Conservation (phyloP, 2,329 filamentous ascomycete species). For the Albophoma yamanashiensis region DNA sequence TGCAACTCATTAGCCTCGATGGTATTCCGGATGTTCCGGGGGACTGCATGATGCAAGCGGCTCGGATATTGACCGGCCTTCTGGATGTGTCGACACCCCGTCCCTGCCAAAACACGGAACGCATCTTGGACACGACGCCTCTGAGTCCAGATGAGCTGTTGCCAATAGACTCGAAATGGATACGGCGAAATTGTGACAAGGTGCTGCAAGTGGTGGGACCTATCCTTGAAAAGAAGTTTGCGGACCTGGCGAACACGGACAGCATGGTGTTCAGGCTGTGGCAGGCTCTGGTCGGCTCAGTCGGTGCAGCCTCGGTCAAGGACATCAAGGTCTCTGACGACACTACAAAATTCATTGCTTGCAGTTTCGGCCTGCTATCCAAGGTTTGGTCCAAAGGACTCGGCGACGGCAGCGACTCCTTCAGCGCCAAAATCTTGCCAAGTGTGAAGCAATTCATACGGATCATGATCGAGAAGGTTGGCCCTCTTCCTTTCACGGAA, state of each 20-base stretch:
- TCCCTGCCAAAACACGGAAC: slow-evolving; percentile 63
- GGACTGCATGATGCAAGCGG: slow-evolving; percentile 47
- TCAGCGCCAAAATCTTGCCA: slow-evolving; percentile 40
- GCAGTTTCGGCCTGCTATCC: slow-evolving; percentile 57
- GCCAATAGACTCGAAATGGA: slow-evolving; percentile 75
- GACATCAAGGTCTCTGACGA: slow-evolving; percentile 85
- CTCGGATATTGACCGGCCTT: slow-evolving; percentile 60
- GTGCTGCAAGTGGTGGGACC: slow-evolving; percentile 54
- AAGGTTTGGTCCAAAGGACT: slow-evolving; percentile 47
- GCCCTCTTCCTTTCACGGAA: slow-evolving; percentile 52
- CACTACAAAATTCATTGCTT: slow-evolving; percentile 67
- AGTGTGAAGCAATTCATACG: slow-evolving; percentile 41
- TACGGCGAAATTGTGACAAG: slow-evolving; percentile 57
- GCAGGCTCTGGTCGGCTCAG: slow-evolving; percentile 48
- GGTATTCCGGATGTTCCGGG: slow-evolving; percentile 26
- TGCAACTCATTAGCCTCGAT: slow-evolving; percentile 36
- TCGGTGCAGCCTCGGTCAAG: slow-evolving; percentile 62
- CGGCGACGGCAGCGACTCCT: slow-evolving; percentile 30
- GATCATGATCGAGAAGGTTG: slow-evolving; percentile 39
- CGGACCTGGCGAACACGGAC: slow-evolving; percentile 48
- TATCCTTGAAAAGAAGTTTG: slow-evolving; percentile 50
- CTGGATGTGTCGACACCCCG: slow-evolving; percentile 48
- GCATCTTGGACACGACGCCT: slow-evolving; percentile 49
- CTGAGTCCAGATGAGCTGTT: slow-evolving; percentile 67
- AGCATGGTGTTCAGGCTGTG: slow-evolving; percentile 46